Conservation (phyloP, 2,329 filamentous ascomycete genomes). For the Aspergillus sojae region DNA sequence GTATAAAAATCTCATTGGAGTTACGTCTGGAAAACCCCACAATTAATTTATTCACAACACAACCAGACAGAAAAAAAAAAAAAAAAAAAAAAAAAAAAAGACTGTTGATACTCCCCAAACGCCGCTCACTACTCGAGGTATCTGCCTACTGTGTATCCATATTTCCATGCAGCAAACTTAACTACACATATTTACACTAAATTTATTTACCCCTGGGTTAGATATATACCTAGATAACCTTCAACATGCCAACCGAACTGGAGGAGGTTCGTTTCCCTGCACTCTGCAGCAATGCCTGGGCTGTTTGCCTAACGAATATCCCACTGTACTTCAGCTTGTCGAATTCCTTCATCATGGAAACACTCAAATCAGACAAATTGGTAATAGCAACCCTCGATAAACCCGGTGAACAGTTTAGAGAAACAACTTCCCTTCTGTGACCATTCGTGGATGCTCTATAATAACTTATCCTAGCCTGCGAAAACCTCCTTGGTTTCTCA, state of each 20-base stretch:
- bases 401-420: background rate
- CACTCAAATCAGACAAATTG: slow-evolving; percentile 82
- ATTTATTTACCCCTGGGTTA: background rate
- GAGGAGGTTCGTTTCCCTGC: slow-evolving; percentile 64
- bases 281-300: background rate
- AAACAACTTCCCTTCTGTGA: slow-evolving; percentile 16
- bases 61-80: background rate
- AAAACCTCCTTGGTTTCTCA: slow-evolving; percentile 83
- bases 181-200: background rate
- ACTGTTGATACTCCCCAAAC: background rate
- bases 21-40: background rate
- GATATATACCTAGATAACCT: background rate
- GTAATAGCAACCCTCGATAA: slow-evolving; percentile 43
- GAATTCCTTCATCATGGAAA: slow-evolving; percentile 93
- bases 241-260: slow-evolving; percentile 71
- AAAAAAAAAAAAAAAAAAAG: background rate
- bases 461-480: slow-evolving; percentile 61
- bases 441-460: background rate
- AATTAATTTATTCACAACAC: background rate
- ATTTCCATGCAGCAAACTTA: background rate
- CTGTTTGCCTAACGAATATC: background rate
- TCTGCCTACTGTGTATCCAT: background rate
- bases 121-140: background rate
- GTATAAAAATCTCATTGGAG: background rate
- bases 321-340: slow-evolving; percentile 50